phyloP scores from a whole-genome alignment of 257 asterid genomes.

The Pogostemon cablin region DNA sequence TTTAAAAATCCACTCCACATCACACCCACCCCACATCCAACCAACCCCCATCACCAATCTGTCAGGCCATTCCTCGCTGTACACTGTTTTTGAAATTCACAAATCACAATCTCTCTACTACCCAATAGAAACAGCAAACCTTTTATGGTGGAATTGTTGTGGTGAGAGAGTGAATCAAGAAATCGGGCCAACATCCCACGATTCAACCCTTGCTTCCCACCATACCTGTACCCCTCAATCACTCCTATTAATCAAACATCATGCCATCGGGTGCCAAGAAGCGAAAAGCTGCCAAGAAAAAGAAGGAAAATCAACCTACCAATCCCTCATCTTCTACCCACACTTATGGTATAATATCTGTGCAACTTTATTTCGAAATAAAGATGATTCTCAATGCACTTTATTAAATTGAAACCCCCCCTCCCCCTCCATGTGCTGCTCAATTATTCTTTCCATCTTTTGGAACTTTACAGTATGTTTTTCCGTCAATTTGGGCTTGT shows the following conservation, averaged over 20 bases:
- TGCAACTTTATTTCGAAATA: constrained; percentile 25
- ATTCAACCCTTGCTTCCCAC: constrained; percentile 6
- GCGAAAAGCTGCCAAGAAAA: constrained; percentile 71
- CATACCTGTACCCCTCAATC: constrained; percentile 20
- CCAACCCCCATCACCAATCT: constrained; percentile 43
- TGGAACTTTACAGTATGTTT: constrained; percentile 50
- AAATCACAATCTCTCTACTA: not conserved
- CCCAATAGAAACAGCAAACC: constrained; percentile 28
- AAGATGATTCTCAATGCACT: constrained; percentile 17
- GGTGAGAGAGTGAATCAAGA: constrained; percentile 29
- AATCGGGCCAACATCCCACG: constrained; percentile 29
- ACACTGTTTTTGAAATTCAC: constrained; percentile 28
- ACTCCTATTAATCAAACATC: constrained; percentile 19
- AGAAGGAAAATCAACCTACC: constrained; percentile 44
- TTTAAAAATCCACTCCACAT: constrained; percentile 11
- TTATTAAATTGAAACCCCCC: constrained; percentile 19
- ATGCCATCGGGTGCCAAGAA: constrained; percentile 82
- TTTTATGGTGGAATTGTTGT: constrained; percentile 17
- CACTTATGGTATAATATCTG: constrained; percentile 42
- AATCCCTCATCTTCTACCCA: constrained; percentile 33
- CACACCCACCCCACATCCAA: constrained; percentile 25
- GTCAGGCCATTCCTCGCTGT: constrained; percentile 30
- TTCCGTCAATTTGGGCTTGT: constrained; percentile 38
- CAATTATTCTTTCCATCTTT: constrained; percentile 34
- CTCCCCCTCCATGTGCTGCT: constrained; percentile 37